Conservation (phyloP, 768 basidiomycete genomes). For the Strobilomyces dryophilus region DNA sequence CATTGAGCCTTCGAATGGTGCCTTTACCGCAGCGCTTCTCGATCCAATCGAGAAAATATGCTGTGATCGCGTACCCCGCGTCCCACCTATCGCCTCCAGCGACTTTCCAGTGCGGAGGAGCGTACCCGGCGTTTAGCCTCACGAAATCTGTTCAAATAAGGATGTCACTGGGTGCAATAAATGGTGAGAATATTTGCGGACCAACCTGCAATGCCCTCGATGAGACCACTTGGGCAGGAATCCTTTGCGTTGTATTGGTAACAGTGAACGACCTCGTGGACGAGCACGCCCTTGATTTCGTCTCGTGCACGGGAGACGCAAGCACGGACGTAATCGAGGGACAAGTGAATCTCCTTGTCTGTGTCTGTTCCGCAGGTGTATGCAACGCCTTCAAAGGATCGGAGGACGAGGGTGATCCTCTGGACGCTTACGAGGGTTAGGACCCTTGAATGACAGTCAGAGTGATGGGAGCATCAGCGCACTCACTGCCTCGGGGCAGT, state of each 20-base stretch:
- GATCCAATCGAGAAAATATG: constrained; percentile 69
- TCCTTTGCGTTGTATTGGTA: constrained; percentile 64
- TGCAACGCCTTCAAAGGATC: constrained; percentile 67
- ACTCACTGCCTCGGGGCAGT: constrained; percentile 47
- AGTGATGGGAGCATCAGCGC: neutral
- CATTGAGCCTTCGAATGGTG: constrained; percentile 57
- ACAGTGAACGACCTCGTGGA: constrained; percentile 78
- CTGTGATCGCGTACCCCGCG: constrained; percentile 70
- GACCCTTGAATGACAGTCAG: neutral
- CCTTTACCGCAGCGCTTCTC: constrained; percentile 51
- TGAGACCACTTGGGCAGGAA: constrained; percentile 63
- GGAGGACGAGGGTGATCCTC: constrained; percentile 54
- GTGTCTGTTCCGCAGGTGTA: constrained; percentile 53
- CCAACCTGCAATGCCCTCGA: constrained; percentile 77
- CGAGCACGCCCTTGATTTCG: constrained; percentile 68
- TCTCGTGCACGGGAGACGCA: constrained; percentile 40
- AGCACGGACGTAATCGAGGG: constrained; percentile 57
- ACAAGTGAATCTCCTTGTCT: constrained; percentile 73
- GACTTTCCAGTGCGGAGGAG: constrained; percentile 69
- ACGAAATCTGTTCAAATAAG: constrained; percentile 55
- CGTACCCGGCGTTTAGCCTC: constrained; percentile 52
- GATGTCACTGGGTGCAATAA: neutral
- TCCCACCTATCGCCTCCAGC: constrained; percentile 57
- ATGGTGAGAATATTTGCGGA: neutral
- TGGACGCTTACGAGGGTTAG: constrained; percentile 39